Conservation (phyloP, 1,284 basidiomycete genomes). For the Trichosporon faecale region DNA sequence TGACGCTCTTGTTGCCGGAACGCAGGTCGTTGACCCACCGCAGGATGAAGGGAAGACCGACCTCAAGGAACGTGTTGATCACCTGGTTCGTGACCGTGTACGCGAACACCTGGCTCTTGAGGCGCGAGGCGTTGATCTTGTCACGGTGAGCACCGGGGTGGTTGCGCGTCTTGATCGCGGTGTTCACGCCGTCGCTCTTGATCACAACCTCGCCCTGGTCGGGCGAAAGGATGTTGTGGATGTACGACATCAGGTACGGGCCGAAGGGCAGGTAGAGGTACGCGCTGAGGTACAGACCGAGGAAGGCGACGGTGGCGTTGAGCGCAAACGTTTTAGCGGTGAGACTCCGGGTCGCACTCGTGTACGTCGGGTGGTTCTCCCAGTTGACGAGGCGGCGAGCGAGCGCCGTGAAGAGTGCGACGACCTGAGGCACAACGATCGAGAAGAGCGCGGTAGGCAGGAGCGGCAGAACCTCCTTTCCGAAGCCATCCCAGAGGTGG, state of each 20-base stretch:
- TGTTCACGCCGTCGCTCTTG: conserved; percentile 1
- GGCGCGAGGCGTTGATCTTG: conserved; percentile 59
- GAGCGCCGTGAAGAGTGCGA: conserved; percentile 70
- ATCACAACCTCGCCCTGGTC: conserved; percentile 17
- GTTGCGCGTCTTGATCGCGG: not conserved
- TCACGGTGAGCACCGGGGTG: conserved; percentile 7
- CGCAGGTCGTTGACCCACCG: conserved; percentile 62
- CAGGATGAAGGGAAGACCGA: conserved; percentile 76
- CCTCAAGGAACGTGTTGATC: conserved; percentile 75
- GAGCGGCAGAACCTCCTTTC: conserved; percentile 71
- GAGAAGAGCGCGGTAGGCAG: conserved; percentile 81
- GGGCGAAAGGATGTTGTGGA: conserved; percentile 53
- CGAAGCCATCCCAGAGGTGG: conserved; percentile 79
- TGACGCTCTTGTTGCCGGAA: conserved; percentile 50
- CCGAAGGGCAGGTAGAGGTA: conserved; percentile 93
- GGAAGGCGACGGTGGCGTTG: conserved; percentile 77
- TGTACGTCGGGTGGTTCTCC: conserved; percentile 85
- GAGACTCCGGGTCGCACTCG: conserved; percentile 70
- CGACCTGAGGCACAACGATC: conserved; percentile 74
- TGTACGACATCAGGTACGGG: conserved; percentile 66
- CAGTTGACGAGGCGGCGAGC: conserved; percentile 73
- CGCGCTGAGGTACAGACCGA: conserved; percentile 70
- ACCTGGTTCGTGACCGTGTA: conserved; percentile 88
- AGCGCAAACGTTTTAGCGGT: conserved; percentile 79
- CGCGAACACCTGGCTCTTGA: conserved; percentile 91